Percentiles rank a stretch among this genome's conserved stretches.
Conservation (phyloP, 768 basidiomycete genomes). For the Royoungia palumana region DNA sequence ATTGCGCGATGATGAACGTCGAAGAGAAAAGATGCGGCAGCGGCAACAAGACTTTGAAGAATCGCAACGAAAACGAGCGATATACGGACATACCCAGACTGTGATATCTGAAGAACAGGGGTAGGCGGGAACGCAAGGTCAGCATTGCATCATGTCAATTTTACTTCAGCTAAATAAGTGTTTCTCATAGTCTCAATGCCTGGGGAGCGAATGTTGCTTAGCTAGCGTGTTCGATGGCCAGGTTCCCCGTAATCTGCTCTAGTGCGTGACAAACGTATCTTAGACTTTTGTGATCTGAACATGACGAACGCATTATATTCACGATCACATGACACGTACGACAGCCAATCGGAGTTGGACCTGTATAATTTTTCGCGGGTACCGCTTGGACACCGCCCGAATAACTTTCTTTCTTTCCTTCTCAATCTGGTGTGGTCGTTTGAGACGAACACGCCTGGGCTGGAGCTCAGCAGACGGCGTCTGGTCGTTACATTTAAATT, state of each 20-base stretch:
- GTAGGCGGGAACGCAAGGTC: neutral
- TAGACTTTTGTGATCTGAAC: neutral
- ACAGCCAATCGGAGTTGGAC: slow-evolving; percentile 8
- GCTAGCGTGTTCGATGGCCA: slow-evolving; percentile 5
- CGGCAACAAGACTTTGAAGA: slow-evolving; percentile 59
- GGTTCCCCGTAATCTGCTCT: neutral
- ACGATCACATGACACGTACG: slow-evolving; percentile 7
- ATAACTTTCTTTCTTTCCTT: neutral
- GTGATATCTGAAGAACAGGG: slow-evolving; percentile 19
- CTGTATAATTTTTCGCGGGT: slow-evolving; percentile 13
- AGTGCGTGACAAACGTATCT: slow-evolving; percentile 15
- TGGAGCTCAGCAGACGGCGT: neutral
- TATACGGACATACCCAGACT: slow-evolving; percentile 57
- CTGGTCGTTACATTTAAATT: neutral
- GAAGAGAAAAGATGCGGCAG: slow-evolving; percentile 65
- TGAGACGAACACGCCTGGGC: neutral
- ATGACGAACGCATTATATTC: too few species aligned
- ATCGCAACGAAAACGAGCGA: slow-evolving; percentile 59
- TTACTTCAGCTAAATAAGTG: too few species aligned
- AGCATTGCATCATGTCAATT: neutral
- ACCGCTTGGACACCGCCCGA: slow-evolving; percentile 13
- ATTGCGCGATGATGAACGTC: slow-evolving; percentile 80
- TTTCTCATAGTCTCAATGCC: too few species aligned
- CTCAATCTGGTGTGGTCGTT: neutral
- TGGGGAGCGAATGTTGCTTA: neutral